Evolutionary conservation across 768 basidiomycete species (phyloP), one percentile per base, ranked within the genome.

Genomic region (Pleurotus salmoneostramineus): DNA sequence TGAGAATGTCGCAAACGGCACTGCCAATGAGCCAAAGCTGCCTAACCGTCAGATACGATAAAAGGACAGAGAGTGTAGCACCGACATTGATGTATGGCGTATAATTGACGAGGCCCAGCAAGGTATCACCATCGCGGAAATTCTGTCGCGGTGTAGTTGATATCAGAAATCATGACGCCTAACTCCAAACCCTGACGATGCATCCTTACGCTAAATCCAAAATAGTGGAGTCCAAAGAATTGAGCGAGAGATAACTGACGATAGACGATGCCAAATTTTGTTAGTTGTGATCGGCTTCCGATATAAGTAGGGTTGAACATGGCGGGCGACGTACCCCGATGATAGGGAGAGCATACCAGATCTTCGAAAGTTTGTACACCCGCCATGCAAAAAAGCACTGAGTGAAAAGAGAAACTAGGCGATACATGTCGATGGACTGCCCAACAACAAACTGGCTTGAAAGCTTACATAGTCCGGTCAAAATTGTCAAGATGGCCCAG

Each of bases 21-120:
- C 46, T 60, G 2, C 56, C 61, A 12, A 8, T 40, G 32, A 64
- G 58, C 63, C 63, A 64, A 36, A 57, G 21, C 72, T 14, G 17
- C 6, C 6, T 40, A 31, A 6, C 17, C 6, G 33, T 50, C 6
- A 10, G 5, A 31, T 31, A 11, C 33, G 6, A 14, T 6, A 6
- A 40, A 40, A 40, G 37, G 6, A 14, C 37, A 8, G 44, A 45
- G 17, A 15, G 44, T 45, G 44, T 15, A 7, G n/a, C 11, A n/a
- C 44, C 17, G 6, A 45, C 44, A 45, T 45, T 45, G 44, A 45
- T 45, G 17, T 8, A 45, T 15, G 44, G 6, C 6, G 44, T 45
- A 15, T 6, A 45, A n/a, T 45, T 45, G 44, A 45, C 17, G 6
- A 45, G 44, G 6, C 44, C 44, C 6, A 45, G n/a, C 6, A 45